A percentile compares a stretch with the other conserved stretches of the same genome.
These are phyloP conservation scores for Yamadazyma buinensis DNA, from an alignment of 1,139 yeast species.

Conservation along the genomic window DNA sequence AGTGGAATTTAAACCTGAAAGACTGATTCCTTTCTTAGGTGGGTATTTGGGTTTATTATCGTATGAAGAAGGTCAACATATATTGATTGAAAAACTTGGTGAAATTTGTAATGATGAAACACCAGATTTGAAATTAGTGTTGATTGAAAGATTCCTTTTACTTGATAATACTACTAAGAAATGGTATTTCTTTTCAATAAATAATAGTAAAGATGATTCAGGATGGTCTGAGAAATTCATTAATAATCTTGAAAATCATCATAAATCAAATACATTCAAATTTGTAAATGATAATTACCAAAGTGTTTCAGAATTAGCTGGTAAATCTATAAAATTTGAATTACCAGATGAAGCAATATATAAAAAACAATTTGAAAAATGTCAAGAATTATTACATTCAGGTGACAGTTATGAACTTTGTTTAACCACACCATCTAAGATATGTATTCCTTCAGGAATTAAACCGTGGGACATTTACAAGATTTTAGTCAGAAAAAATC, in stretches of 20 bases:
- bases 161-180: slow-evolving; percentile 45
- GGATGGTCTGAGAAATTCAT: slow-evolving; percentile 31
- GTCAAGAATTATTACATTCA: slow-evolving; percentile 65
- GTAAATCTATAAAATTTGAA: slow-evolving; percentile 32
- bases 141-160: slow-evolving; percentile 62
- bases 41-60: slow-evolving; percentile 84
- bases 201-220: slow-evolving; percentile 21
- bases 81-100: slow-evolving; percentile 30
- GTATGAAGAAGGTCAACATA: slow-evolving; percentile 74
- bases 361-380: slow-evolving; percentile 49
- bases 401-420: slow-evolving; percentile 97
- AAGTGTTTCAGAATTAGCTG: slow-evolving; percentile 3
- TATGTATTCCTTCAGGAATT: slow-evolving; percentile 44
- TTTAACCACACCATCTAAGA: slow-evolving; percentile 72
- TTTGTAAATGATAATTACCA: background rate
- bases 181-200: slow-evolving; percentile 56
- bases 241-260: slow-evolving; percentile 10
- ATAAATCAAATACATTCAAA: background rate
- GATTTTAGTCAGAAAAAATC: slow-evolving; percentile 66
- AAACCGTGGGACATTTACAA: slow-evolving; percentile 80
- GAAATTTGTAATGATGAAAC: slow-evolving; percentile 28
- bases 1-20: slow-evolving; percentile 10
- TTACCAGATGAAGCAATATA: slow-evolving; percentile 58
- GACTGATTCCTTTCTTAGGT: slow-evolving; percentile 73
- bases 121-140: slow-evolving; percentile 77